Percentiles rank a stretch among this genome's conserved stretches.
Evolutionary conservation across 352 stramenopile species (phyloP).

Genomic region (Globisporangium splendens): DNA sequence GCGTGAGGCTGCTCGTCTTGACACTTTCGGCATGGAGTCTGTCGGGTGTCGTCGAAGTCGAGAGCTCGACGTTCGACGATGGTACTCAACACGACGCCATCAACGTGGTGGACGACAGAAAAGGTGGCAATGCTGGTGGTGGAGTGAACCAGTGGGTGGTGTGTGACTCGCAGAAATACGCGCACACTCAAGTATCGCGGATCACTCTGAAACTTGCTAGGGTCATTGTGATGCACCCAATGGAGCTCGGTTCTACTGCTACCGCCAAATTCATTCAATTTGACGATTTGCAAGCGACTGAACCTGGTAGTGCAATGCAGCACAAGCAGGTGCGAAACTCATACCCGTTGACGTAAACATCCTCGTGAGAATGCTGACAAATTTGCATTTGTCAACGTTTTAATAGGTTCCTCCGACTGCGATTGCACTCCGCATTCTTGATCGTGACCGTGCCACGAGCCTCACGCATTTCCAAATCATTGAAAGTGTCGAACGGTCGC

Average conservation of each 20-base stretch:
- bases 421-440: conserved; percentile 4
- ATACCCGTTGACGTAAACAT: not conserved
- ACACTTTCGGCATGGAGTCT: conserved; percentile 15
- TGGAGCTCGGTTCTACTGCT: not conserved
- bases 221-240: not conserved
- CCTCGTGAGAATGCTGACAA: not conserved
- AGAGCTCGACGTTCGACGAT: not conserved
- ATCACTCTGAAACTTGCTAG: not conserved
- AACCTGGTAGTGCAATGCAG: not conserved
- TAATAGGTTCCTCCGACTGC: conserved; percentile 3
- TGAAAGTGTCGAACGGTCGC: conserved; percentile 13
- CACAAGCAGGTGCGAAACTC: not conserved
- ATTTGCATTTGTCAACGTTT: too few relatives aligned
- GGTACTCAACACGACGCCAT: not conserved
- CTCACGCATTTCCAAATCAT: conserved; percentile 18
- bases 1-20: conserved; percentile 6
- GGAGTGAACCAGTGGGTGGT: not conserved
- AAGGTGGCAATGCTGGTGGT: too few relatives aligned
- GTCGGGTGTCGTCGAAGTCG: conserved; percentile 3
- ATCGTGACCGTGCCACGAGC: not conserved
- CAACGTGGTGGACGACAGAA: not conserved
- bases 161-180: not conserved
- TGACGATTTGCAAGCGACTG: not conserved
- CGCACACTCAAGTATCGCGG: not conserved
- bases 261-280: not conserved